These are phyloP conservation scores for Citrullus mucosospermus DNA, from an alignment of 306 rosid species.

Conservation along the genomic window DNA sequence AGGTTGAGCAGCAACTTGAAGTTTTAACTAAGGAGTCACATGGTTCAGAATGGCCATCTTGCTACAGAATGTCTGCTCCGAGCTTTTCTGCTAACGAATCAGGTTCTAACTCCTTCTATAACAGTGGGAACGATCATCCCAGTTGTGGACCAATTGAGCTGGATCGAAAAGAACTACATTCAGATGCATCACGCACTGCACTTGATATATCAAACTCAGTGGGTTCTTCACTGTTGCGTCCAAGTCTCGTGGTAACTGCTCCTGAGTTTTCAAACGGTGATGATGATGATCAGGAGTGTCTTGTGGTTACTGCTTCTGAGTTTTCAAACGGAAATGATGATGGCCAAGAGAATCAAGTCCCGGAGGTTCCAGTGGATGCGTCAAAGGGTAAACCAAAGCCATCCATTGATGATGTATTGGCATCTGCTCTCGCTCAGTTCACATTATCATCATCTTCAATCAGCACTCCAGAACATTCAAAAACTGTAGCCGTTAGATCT, in stretches of 20 bases:
- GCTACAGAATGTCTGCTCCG: conserved; percentile 45
- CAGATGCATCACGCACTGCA: conserved; percentile 19
- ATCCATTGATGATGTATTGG: conserved; percentile 67
- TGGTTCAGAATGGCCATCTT: conserved; percentile 27
- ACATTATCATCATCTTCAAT: conserved; percentile 29
- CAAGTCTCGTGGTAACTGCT: conserved; percentile 67
- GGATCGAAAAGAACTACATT: conserved; percentile 13
- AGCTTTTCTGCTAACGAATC: conserved; percentile 41
- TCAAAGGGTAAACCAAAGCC: conserved; percentile 29
- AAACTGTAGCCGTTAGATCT: conserved; percentile 29
- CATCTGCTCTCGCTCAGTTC: conserved; percentile 72
- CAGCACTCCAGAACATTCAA: conserved; percentile 25
- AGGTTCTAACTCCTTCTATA: conserved; percentile 32
- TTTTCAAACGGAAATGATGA: conserved; percentile 55
- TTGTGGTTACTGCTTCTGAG: conserved; percentile 62
- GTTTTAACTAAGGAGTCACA: conserved; percentile 29
- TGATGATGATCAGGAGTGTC: conserved; percentile 52
- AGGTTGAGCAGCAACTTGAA: conserved; percentile 82
- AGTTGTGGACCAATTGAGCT: conserved; percentile 23
- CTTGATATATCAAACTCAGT: conserved; percentile 22
- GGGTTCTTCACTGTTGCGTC: conserved; percentile 29
- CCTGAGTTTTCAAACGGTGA: conserved; percentile 63
- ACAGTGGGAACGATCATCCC: conserved; percentile 21
- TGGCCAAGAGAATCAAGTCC: conserved; percentile 23
- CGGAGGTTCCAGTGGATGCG: conserved; percentile 14